Conservation (phyloP, 2,329 filamentous ascomycete genomes). For the Lasiodiplodia hormozganensis region DNA sequence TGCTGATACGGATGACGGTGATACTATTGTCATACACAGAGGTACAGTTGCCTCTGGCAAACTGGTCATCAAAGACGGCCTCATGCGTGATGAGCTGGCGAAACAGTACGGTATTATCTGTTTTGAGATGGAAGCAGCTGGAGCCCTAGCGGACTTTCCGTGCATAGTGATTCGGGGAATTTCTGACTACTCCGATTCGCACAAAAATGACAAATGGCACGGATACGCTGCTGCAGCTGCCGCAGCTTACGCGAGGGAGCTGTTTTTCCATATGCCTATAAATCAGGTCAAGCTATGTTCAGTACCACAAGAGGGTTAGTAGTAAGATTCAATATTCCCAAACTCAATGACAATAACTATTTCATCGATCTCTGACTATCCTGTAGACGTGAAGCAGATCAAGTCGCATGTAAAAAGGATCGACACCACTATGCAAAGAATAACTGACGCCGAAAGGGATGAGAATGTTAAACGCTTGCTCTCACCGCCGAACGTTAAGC, state of each 20-base stretch:
- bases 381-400: neutral
- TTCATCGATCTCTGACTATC: too few relatives aligned
- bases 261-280: constrained; percentile 29
- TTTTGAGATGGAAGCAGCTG: constrained; percentile 33
- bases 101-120: constrained; percentile 29
- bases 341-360: too few relatives aligned
- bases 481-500: neutral
- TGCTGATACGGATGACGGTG: neutral
- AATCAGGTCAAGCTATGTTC: neutral
- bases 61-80: neutral
- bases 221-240: constrained; percentile 34
- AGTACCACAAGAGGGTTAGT: neutral
- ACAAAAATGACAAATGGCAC: constrained; percentile 39
- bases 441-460: neutral
- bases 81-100: neutral
- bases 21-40: neutral
- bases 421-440: neutral
- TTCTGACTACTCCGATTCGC: constrained; percentile 38
- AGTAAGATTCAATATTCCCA: too few relatives aligned
- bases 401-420: neutral
- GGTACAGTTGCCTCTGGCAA: constrained; percentile 2
- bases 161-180: constrained; percentile 39
- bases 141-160: constrained; percentile 35
- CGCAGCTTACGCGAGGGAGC: constrained; percentile 35
- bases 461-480: neutral